Percentiles rank a stretch among this genome's conserved stretches.
phyloP scores from a whole-genome alignment of 371 early-diverging fungal species.

The Mortierella sp. region DNA sequence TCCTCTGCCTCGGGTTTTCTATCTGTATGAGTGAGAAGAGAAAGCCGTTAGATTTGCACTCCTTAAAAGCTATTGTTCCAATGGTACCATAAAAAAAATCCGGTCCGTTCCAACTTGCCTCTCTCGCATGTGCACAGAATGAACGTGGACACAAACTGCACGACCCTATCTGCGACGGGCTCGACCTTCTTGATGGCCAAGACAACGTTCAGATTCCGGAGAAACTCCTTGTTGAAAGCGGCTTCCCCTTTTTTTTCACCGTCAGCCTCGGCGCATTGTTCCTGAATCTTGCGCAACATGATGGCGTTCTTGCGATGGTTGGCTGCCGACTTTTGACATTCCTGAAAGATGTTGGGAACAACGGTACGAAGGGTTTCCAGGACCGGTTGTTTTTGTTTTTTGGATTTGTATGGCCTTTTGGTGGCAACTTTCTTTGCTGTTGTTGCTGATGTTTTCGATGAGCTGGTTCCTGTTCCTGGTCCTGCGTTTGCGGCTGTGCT shows the following conservation, averaged over 20 bases:
- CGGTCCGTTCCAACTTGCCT: constrained; percentile 46
- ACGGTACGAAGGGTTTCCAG: constrained; percentile 50
- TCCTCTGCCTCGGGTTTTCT: constrained; percentile 20
- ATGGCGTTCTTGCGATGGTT: constrained; percentile 80
- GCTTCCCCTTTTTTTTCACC: constrained; percentile 71
- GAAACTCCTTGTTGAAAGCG: constrained; percentile 75
- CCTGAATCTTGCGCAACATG: constrained; percentile 83
- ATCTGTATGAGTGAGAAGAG: constrained; percentile 17
- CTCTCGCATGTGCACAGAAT: constrained; percentile 78
- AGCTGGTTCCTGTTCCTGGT: not conserved
- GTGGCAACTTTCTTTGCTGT: not conserved
- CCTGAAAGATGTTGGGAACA: constrained; percentile 80
- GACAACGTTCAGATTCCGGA: constrained; percentile 81
- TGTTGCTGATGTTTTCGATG: not conserved
- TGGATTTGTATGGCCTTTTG: constrained; percentile 25
- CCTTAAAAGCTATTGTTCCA: not conserved
- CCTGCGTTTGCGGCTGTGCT: constrained; percentile 3
- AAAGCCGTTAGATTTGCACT: not conserved
- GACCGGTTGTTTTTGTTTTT: constrained; percentile 27
- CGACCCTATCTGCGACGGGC: constrained; percentile 78
- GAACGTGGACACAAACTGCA: constrained; percentile 83
- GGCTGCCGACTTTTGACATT: constrained; percentile 78
- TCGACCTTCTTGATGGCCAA: constrained; percentile 80
- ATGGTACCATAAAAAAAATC: not conserved
- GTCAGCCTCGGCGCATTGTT: constrained; percentile 67